Base-by-base conservation (phyloP, 2,329 filamentous ascomycete species). In the Microcyclosporella mali region DNA sequence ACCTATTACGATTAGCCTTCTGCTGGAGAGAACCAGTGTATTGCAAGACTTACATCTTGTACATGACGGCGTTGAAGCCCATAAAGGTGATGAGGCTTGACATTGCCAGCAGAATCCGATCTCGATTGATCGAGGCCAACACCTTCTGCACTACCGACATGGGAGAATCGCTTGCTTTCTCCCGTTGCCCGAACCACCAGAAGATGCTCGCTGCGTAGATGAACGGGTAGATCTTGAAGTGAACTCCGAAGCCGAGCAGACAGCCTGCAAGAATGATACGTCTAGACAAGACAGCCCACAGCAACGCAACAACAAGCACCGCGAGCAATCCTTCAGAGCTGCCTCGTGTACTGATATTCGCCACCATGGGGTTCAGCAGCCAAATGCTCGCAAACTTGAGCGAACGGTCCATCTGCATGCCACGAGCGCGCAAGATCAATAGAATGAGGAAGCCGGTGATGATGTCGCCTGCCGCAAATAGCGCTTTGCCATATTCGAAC, bases 211-310 rank as follows among this genome's bases (percentile, higher is more conserved):
- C 79, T 2, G 86, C 90, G 65, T 98, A 98, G 47, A 98, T 87
- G 65, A 97, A 95, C 0, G 92, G 92, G 59, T 98, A 98, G 48
- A 98, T 97, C 73, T 98, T 98, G 69, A 98, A 94, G 67, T 98
- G 92, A 18, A 97, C 89, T 1, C 80, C 80, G 19, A 95, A 67
- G 0, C 92, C 92, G 2, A 98, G 71, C 21, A 97, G 64, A 2
- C 81, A 51, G 0, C 86, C 90, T 0, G 88, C 84, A 7, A 94
- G 61, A 1, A 66, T 58, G 14, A 84, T 69, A n/a, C 71, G 71
- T 38, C 73, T 73, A 39, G 76, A 71, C 50, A 88, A 69, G 1
- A 85, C 83, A 0, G 89, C 85, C 85, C 87, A 97, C 9, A 98
- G 67, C 28, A 97, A 65, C 0, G 79, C 84, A 48, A 88, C 80